Evolutionary conservation across 306 rosid genomes (phyloP), one percentile per base, ranked within the genome.

Genomic region (Leucaena leucocephala): DNA sequence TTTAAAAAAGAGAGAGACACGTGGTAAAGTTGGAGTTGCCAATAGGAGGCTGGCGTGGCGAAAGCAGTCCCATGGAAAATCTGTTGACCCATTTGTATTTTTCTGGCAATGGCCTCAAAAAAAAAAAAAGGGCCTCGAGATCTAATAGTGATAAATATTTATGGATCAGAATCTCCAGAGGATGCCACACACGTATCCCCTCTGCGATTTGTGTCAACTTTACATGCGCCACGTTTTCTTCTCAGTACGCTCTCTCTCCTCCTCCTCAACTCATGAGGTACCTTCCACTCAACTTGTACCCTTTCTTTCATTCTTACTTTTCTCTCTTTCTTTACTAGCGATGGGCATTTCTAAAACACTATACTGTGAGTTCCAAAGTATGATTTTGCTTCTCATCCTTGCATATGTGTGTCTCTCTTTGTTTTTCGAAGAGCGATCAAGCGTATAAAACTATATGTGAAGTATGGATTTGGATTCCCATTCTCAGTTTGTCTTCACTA

Each of bases 81-180:
- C n/a, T 43, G 68, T 65, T 35, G 21, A 21, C 14, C 46, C 13
- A n/a, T 71, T 79, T 76, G 74, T 88, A 78, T 42, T 72, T 74
- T 62, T 49, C 10, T 69, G 45, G 64, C 34, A 22, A 50, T 22
- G 77, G 86, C 89, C 94, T 86, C 84, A 84, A 70, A 90, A 84
- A 72, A 72, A 66, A 82, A 69, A 90, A 83, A 70, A 71, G 90
- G 81, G 57, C 35, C 59, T 43, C 19, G 77, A 86, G 87, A 92
- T 89, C 87, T 71, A 3, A 50, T 70, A 70, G 17, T 62, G 94
- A 87, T 79, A 82, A 91, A 84, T 75, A 89, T 80, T 69, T 89
- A 97, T 89, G 98, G 97, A 90, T 90, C 88, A 90, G 97, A 90
- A 82, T 92, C 91, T 78, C 62, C 69, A 4, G 9, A 76, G 82